phyloP scores from a whole-genome alignment of 169 alveolate genomes.

The Plasmodium yoelii region DNA sequence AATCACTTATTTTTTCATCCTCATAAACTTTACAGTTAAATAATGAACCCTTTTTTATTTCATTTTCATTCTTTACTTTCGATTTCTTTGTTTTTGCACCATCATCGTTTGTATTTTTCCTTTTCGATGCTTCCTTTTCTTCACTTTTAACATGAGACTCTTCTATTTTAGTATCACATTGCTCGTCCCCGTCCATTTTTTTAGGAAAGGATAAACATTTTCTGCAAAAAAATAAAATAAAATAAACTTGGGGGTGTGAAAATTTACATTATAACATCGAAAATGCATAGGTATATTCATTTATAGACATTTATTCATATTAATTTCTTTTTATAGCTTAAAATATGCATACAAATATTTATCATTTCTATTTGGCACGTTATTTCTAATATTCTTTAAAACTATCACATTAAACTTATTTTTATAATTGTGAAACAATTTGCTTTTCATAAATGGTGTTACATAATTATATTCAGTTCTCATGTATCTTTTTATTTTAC shows the following conservation, averaged over 20 bases:
- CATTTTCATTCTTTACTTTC: conserved; percentile 61
- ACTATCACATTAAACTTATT: conserved; percentile 28
- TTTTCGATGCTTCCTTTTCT: conserved; percentile 36
- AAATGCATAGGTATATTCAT: background rate
- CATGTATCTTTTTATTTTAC: conserved; percentile 55
- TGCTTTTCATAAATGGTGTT: conserved; percentile 43
- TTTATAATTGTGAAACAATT: conserved; percentile 23
- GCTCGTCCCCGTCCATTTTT: conserved; percentile 11
- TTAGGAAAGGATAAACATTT: conserved; percentile 47
- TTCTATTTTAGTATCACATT: conserved; percentile 33
- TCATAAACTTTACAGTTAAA: conserved; percentile 79
- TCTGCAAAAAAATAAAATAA: conserved; percentile 6
- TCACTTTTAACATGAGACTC: conserved; percentile 8
- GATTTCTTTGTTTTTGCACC: conserved; percentile 22
- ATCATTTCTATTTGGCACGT: conserved; percentile 53
- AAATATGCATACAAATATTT: conserved; percentile 46
- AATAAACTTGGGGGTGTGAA: background rate
- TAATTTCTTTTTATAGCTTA: conserved; percentile 43
- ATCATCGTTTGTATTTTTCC: conserved; percentile 38
- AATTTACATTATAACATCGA: background rate
- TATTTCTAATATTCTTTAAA: conserved; percentile 47
- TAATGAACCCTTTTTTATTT: conserved; percentile 82
- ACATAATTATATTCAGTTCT: conserved; percentile 65
- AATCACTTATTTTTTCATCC: conserved; percentile 80
- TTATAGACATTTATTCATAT: conserved; percentile 8